A percentile compares a stretch with the other conserved stretches of the same genome.
phyloP scores from a whole-genome alignment of 1,139 yeast species.

The Protomyces macrosporus region DNA sequence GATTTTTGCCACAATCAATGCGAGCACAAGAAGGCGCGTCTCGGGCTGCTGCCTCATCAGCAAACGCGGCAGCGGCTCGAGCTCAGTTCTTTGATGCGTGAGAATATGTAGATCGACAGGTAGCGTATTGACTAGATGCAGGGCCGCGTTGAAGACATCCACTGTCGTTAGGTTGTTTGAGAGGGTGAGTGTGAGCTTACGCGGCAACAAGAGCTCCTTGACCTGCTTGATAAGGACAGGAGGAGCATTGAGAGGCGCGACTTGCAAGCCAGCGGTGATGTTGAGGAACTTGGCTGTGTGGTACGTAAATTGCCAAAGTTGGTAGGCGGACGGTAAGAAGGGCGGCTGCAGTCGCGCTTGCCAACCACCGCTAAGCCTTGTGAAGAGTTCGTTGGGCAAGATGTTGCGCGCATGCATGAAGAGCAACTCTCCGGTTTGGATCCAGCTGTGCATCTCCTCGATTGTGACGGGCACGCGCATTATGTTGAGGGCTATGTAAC shows the following conservation, averaged over 20 bases:
- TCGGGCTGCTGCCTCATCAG: constrained; percentile 2
- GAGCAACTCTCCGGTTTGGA: constrained; percentile 3
- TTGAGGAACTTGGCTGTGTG: constrained; percentile 11
- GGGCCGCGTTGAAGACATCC: constrained; percentile 10
- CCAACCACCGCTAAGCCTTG: background rate
- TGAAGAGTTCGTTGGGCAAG: constrained; percentile 2
- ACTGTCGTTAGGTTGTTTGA: background rate
- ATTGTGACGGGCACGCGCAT: constrained; percentile 17
- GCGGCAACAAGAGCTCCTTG: constrained; percentile 9
- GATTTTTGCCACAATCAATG: constrained; percentile 1
- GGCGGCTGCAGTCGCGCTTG: constrained; percentile 10
- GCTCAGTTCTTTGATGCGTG: background rate
- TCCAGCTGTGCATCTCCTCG: constrained; percentile 12
- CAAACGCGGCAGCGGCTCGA: background rate
- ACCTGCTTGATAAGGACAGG: constrained; percentile 6
- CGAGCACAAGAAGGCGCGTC: background rate
- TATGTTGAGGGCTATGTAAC: background rate
- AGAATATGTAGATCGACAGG: background rate
- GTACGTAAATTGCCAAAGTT: constrained; percentile 11
- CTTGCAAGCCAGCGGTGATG: background rate
- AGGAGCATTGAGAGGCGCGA: constrained; percentile 9
- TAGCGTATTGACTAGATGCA: background rate
- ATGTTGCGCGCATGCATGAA: constrained; percentile 3
- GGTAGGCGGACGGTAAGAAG: background rate
- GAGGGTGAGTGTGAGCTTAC: background rate